Base-by-base conservation (phyloP, 345 rosid species). In the Populus nigra region DNA sequence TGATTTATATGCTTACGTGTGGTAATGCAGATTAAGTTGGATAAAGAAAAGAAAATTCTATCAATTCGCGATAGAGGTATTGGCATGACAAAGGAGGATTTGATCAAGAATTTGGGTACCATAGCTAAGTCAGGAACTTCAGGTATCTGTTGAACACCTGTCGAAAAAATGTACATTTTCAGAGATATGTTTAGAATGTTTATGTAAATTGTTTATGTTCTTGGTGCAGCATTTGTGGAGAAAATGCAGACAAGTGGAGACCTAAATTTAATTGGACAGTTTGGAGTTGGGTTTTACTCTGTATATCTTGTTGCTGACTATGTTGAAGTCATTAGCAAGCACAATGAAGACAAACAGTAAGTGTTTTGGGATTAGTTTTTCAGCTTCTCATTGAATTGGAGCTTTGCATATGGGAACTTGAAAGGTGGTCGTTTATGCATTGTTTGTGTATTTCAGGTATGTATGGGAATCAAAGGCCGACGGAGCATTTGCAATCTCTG, bases 391-490 rank as follows among this genome's bases (percentile, higher is more conserved):
- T 15, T 43, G 5, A 39, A 61, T 72, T 53, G 23, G 29, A 50
- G 23, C 13, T 36, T 53, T 35, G 35, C 22, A 17, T 18, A 5
- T 29, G 12, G 55, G 23, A 10, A 23, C 65, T n/a, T 13, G 65
- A 66, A 33, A 62, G 15, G 12, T 68, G 13, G n/a, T 74, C 47
- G 27, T 16, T 10, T 45, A 49, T 12, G 7, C 23, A 20, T 57
- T 72, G 74, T 27, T 16, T 65, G 27, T 45, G 76, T 18, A 23
- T 59, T 72, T 80, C 78, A 96, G 99, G 88, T 83, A 93, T 77
- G 94, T 96, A 5, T 96, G 99, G 99, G 99, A 96, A 83, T 96
- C 99, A 47, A 96, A 91, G 86, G 98, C 99, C 78, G 98, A 96
- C 67, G 99, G 99, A 65, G 97, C 97, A 77, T 96, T 96, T 80